Evolutionary conservation across 129 eudicot genomes (phyloP).

Genomic region (Gnaphalium uliginosum): DNA sequence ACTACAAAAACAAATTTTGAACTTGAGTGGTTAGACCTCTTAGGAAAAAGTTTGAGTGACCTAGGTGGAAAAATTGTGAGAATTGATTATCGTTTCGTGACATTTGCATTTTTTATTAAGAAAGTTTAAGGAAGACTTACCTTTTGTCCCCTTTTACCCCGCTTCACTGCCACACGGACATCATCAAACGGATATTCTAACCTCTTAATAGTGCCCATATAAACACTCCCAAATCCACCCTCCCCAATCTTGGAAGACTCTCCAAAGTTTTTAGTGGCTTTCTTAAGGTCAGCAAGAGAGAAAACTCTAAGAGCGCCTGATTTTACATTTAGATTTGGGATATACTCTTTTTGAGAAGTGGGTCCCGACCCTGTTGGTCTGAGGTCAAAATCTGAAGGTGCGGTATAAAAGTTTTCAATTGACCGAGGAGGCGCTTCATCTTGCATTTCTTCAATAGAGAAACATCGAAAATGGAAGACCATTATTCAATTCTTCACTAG

Average conservation of each 20-base stretch:
- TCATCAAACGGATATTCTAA: constrained; percentile 41
- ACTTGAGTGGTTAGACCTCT: neutral
- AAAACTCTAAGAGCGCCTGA: constrained; percentile 55
- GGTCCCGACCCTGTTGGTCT: constrained; percentile 43
- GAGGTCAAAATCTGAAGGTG: constrained; percentile 8
- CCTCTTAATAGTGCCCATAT: constrained; percentile 49
- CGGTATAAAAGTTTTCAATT: neutral
- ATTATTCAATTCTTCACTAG: constrained; percentile 11
- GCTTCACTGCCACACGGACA: constrained; percentile 71
- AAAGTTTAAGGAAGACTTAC: constrained; percentile 37
- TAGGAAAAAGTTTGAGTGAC: neutral
- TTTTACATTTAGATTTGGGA: constrained; percentile 45
- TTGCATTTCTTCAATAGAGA: neutral
- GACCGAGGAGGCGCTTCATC: neutral
- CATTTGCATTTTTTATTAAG: no score
- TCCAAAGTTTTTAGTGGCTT: constrained; percentile 57
- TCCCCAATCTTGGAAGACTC: constrained; percentile 63
- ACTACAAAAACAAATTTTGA: neutral
- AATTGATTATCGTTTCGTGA: no score
- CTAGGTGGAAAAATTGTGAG: neutral
- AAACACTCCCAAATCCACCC: constrained; percentile 88
- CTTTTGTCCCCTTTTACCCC: constrained; percentile 65
- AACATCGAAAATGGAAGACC: constrained; percentile 26
- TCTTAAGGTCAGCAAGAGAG: constrained; percentile 57
- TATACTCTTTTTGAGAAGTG: constrained; percentile 39